Evolutionary conservation across 2,329 filamentous ascomycete species (phyloP), one percentile per base, ranked within the genome.

Genomic region (Phyllosticta citriasiana): DNA sequence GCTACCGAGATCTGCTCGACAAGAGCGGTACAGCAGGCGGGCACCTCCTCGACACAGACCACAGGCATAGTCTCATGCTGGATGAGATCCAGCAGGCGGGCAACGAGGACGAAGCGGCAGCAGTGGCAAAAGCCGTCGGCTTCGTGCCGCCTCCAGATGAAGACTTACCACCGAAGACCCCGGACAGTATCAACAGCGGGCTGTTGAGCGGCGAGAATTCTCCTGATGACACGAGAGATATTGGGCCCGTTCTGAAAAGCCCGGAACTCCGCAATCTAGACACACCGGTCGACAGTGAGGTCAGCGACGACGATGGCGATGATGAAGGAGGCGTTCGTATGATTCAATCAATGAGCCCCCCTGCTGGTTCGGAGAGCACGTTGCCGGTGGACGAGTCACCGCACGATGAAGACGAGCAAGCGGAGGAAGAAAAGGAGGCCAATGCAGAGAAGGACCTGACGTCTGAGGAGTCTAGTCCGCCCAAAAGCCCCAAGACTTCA

Each of bases 1-100:
- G 86, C 53, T 96, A 96, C 71, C 80, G 86, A 57, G 83, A 87
- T 59, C 91, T 96, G 74, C 77, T 96, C 9, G 84, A 88, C 57
- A 82, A 88, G 67, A 85, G 82, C 56, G 80, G 79, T 56, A 66
- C 69, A 10, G 71, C 72, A 40, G 80, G 80, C 12, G 78, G 81
- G 22, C 79, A 80, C 58, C 73, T 84, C 35, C 78, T 85, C 55
- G 79, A 83, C 64, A 72, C 73, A 8, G 75, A 74, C 35, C 76
- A 79, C 47, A 78, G 79, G 27, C 74, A 79, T 52, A 80, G 74
- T 63, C 69, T 77, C 59, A 71, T 75, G 59, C 53, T 62, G 6
- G 71, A 71, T 4, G 72, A 72, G 40, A 74, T 76, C 19, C 67
- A 60, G 25, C 64, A 63, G 35, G 64, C 67, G 10, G 67, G 67